Evolutionary conservation across 371 early-diverging fungal genomes (phyloP).

Genomic region (Apophysomyces variabilis): DNA sequence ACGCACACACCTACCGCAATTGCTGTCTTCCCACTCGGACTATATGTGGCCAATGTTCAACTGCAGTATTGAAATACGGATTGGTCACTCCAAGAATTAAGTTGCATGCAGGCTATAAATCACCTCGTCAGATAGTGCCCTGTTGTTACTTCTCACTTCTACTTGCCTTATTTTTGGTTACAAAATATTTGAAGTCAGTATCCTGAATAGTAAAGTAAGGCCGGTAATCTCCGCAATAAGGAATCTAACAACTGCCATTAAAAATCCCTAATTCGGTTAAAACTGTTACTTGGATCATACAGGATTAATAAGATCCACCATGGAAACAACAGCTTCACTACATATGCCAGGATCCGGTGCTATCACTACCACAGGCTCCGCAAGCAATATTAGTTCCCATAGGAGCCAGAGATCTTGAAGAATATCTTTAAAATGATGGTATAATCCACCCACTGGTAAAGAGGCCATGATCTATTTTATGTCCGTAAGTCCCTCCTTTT

Average conservation of each 20-base stretch:
- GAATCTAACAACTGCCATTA: slow-evolving; percentile 61
- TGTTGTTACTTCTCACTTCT: not conserved
- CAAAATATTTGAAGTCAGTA: slow-evolving; percentile 82
- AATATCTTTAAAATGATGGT: slow-evolving; percentile 78
- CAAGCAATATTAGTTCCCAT: slow-evolving; percentile 96
- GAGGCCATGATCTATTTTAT: slow-evolving; percentile 67
- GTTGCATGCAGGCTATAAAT: slow-evolving; percentile 73
- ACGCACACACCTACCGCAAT: slow-evolving; percentile 39
- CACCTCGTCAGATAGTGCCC: not conserved
- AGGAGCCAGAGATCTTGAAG: slow-evolving; percentile 86
- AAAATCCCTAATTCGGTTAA: not conserved
- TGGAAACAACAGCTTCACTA: slow-evolving; percentile 81
- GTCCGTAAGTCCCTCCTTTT: not conserved
- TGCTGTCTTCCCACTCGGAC: slow-evolving; percentile 75
- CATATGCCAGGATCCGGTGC: slow-evolving; percentile 88
- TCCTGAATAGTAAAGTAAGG: slow-evolving; percentile 98
- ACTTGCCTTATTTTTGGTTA: slow-evolving; percentile 63
- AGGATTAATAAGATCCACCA: slow-evolving; percentile 94
- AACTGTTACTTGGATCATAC: slow-evolving; percentile 50
- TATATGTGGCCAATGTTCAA: slow-evolving; percentile 93
- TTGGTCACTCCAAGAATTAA: slow-evolving; percentile 94
- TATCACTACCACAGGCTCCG: slow-evolving; percentile 89
- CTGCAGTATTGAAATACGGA: slow-evolving; percentile 87
- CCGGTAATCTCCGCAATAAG: slow-evolving; percentile 94
- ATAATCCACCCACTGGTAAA: slow-evolving; percentile 69